Conservation (phyloP, 768 basidiomycete genomes). For the Lyophyllum decastes region DNA sequence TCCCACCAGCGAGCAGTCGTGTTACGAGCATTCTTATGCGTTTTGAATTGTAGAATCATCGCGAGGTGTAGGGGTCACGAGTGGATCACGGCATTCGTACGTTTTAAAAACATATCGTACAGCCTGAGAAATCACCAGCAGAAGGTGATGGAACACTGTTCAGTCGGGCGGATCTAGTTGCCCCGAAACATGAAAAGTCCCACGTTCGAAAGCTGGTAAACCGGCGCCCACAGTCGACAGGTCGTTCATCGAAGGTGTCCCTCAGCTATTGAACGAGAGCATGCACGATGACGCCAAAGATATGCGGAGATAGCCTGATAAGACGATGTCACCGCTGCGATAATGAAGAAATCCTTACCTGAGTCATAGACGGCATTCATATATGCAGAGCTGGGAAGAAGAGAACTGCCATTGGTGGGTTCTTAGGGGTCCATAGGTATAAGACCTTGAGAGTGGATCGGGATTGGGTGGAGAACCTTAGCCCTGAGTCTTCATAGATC, state of each 20-base stretch:
- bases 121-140: conserved; percentile 12
- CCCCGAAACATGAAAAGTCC: background rate
- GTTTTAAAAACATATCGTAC: background rate
- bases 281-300: background rate
- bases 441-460: background rate
- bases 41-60: background rate
- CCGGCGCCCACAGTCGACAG: background rate
- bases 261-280: background rate
- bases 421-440: conserved; percentile 2
- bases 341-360: background rate
- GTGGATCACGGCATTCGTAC: background rate
- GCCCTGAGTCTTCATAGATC: background rate
- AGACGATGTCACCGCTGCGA: background rate
- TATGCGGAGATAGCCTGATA: background rate
- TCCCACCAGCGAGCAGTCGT: background rate
- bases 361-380: background rate
- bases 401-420: conserved; percentile 5
- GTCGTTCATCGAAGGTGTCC: background rate
- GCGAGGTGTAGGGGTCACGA: background rate
- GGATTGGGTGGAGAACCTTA: conserved; percentile 12
- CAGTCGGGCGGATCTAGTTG: conserved; percentile 16
- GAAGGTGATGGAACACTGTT: conserved; percentile 2
- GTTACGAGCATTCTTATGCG: background rate
- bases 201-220: background rate
- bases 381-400: background rate